A percentile compares a stretch with the other conserved stretches of the same genome.
These are phyloP conservation scores for Kernera saxatilis DNA, from an alignment of 345 rosid genomes.

Conservation along the genomic window DNA sequence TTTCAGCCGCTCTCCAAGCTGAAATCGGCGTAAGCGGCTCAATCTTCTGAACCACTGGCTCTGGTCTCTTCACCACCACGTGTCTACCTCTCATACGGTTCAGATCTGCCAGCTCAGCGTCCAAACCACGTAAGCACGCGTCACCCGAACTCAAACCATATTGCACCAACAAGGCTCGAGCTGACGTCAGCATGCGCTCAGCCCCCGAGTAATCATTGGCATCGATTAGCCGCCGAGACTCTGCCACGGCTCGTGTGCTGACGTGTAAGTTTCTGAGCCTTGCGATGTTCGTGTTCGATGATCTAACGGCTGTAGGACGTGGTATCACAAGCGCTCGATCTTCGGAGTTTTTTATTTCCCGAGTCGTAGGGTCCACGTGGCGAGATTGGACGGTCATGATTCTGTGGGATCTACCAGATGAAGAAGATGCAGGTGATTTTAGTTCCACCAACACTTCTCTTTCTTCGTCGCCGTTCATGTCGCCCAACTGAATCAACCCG, in stretches of 20 bases:
- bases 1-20: conserved; percentile 93
- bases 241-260: conserved; percentile 68
- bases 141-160: conserved; percentile 36
- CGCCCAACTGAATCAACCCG: conserved; percentile 53
- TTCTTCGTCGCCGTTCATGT: conserved; percentile 63
- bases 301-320: conserved; percentile 46
- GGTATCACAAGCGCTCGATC: conserved; percentile 50
- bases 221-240: conserved; percentile 60
- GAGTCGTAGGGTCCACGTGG: conserved; percentile 48
- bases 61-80: conserved; percentile 23
- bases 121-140: conserved; percentile 49
- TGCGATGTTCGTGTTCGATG: conserved; percentile 36
- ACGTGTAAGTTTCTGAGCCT: conserved; percentile 69
- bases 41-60: conserved; percentile 35
- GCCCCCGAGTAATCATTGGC: conserved; percentile 53
- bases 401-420: conserved; percentile 38
- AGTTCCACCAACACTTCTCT: conserved; percentile 67
- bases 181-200: conserved; percentile 56
- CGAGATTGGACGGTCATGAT: conserved; percentile 60
- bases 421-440: conserved; percentile 38
- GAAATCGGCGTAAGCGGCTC: conserved; percentile 87
- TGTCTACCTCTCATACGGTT: conserved; percentile 34
- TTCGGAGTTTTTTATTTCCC: conserved; percentile 35
- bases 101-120: conserved; percentile 60
- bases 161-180: conserved; percentile 57